A percentile compares a stretch with the other conserved stretches of the same genome.
phyloP scores from a whole-genome alignment of 1,284 basidiomycete species.

The Moniliella sp. region DNA sequence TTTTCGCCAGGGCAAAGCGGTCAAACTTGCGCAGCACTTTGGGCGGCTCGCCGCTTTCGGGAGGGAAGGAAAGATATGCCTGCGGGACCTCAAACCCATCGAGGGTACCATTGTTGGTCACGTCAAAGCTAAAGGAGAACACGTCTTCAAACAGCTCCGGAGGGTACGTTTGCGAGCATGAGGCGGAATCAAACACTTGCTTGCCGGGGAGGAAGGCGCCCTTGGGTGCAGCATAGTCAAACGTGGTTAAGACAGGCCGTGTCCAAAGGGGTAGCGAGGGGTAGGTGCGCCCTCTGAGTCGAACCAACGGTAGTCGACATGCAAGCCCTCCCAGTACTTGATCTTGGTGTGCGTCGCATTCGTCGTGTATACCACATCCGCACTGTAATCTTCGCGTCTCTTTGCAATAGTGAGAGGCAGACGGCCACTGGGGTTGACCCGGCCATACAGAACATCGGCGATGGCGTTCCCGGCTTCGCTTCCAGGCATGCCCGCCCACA shows the following conservation, averaged over 20 bases:
- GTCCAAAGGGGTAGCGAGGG: conserved; percentile 55
- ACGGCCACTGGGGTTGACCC: conserved; percentile 17
- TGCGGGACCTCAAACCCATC: conserved; percentile 22
- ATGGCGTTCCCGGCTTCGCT: conserved; percentile 16
- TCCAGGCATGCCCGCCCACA: conserved; percentile 16
- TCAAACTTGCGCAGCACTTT: conserved; percentile 22
- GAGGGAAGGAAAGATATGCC: conserved; percentile 17
- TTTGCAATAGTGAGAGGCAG: conserved; percentile 23
- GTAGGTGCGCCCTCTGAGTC: conserved; percentile 45
- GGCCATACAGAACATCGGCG: conserved; percentile 16
- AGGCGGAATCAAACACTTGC: conserved; percentile 1
- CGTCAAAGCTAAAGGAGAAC: conserved; percentile 11
- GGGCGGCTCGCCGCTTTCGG: conserved; percentile 14
- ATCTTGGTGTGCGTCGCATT: conserved; percentile 37
- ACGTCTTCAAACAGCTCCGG: conserved; percentile 16
- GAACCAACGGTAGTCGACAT: conserved; percentile 49
- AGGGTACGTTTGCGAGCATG: conserved; percentile 5
- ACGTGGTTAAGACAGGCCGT: conserved; percentile 58
- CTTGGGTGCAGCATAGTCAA: conserved; percentile 6
- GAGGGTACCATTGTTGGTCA: conserved; percentile 13
- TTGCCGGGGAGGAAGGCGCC: conserved; percentile 8
- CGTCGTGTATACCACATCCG: conserved; percentile 19
- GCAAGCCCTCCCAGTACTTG: conserved; percentile 48
- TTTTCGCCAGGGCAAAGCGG: conserved; percentile 7
- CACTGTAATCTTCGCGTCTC: conserved; percentile 39